Conservation (phyloP, 306 rosid genomes). For the Casuarina glauca region DNA sequence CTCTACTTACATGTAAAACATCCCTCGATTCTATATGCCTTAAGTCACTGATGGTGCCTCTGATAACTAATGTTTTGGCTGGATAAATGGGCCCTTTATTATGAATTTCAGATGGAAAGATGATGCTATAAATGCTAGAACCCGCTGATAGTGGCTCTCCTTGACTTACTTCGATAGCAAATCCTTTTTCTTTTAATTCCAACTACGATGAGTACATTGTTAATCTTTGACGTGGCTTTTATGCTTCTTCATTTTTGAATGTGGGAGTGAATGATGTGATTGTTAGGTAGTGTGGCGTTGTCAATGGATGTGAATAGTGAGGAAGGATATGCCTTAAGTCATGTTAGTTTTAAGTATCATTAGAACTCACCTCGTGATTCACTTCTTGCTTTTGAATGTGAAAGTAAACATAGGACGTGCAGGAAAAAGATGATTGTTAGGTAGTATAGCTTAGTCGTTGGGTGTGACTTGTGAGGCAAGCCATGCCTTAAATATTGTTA, state of each 20-base stretch:
- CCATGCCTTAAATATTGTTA: not conserved
- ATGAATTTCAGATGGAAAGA: not conserved
- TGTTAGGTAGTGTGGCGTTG: not conserved
- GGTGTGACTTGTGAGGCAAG: not conserved
- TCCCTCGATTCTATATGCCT: not conserved
- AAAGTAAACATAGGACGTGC: too few relatives aligned
- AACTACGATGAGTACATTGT: not conserved
- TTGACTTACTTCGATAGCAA: not conserved
- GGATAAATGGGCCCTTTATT: not conserved
- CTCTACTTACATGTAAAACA: too few relatives aligned
- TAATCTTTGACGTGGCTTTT: not conserved
- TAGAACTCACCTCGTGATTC: not conserved
- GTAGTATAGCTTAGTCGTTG: not conserved
- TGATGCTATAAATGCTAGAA: not conserved
- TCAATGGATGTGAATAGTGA: not conserved
- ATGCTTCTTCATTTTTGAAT: not conserved
- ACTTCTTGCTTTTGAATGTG: too few relatives aligned
- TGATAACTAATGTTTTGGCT: not conserved
- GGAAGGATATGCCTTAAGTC: not conserved
- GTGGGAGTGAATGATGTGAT: not conserved
- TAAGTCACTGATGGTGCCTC: not conserved
- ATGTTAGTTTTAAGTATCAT: not conserved
- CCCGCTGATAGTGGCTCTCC: not conserved
- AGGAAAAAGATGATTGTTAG: too few relatives aligned
- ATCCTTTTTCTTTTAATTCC: not conserved